A percentile compares a stretch with the other conserved stretches of the same genome.
Conservation (phyloP, 495 filamentous ascomycete genomes). For the Cairneyella variabilis region DNA sequence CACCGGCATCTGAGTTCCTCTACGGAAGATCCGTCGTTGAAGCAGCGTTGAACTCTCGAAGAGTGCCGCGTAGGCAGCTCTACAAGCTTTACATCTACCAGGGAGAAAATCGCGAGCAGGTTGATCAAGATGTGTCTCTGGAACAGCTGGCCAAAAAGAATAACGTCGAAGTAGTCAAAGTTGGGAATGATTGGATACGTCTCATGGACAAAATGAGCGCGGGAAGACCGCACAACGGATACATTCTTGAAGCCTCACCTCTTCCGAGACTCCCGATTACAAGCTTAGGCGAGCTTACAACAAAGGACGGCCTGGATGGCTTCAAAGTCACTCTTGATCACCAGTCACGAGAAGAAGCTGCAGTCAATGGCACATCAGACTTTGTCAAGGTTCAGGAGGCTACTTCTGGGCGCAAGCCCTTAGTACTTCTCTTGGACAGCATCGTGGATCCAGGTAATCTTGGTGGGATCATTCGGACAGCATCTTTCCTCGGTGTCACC, state of each 20-base stretch:
- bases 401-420: conserved; percentile 55
- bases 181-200: conserved; percentile 52
- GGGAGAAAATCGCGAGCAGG: conserved; percentile 40
- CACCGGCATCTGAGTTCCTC: conserved; percentile 84
- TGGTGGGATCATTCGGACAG: conserved; percentile 81
- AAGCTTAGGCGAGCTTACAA: conserved; percentile 45
- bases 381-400: conserved; percentile 36
- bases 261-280: conserved; percentile 70
- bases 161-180: conserved; percentile 48
- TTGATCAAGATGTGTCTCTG: conserved; percentile 39
- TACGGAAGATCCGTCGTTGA: conserved; percentile 82
- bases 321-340: conserved; percentile 59
- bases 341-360: conserved; percentile 69
- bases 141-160: conserved; percentile 55
- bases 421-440: conserved; percentile 79
- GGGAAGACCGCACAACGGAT: conserved; percentile 88
- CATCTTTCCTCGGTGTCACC: conserved; percentile 80
- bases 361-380: conserved; percentile 56
- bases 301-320: conserved; percentile 29
- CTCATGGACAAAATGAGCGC: conserved; percentile 79
- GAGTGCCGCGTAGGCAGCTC: conserved; percentile 54
- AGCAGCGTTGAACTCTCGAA: conserved; percentile 63
- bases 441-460: conserved; percentile 87
- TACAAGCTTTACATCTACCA: conserved; percentile 81
- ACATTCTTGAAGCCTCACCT: conserved; percentile 81